phyloP scores from a whole-genome alignment of 768 basidiomycete species.

The Auricularia auricula-judae region DNA sequence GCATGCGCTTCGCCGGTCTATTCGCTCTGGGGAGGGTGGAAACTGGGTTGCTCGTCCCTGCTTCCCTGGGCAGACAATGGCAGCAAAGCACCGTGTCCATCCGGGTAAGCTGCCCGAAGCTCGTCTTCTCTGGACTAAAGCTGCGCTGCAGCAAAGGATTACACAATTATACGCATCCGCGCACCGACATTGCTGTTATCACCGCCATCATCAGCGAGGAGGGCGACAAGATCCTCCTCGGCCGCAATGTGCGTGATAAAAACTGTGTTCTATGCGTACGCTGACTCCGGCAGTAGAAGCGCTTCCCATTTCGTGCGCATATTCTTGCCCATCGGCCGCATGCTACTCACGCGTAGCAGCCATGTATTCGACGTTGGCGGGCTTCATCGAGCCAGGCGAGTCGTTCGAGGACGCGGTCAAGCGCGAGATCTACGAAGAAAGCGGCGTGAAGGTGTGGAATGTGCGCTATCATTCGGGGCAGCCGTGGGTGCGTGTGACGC shows the following conservation, averaged over 20 bases:
- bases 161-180: conserved; percentile 76
- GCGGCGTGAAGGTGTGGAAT: conserved; percentile 78
- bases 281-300: conserved; percentile 11
- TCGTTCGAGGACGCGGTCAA: conserved; percentile 88
- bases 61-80: conserved; percentile 64
- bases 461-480: conserved; percentile 78
- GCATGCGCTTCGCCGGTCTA: conserved; percentile 74
- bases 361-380: conserved; percentile 85
- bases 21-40: conserved; percentile 95
- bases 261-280: neutral
- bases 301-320: conserved; percentile 22
- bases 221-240: conserved; percentile 76
- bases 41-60: conserved; percentile 66
- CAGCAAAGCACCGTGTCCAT: conserved; percentile 56
- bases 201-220: conserved; percentile 75
- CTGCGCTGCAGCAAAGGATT: conserved; percentile 51
- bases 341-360: conserved; percentile 5
- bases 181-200: conserved; percentile 86
- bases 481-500: conserved; percentile 55
- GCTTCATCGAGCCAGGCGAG: conserved; percentile 92
- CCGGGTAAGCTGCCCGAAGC: conserved; percentile 38
- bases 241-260: conserved; percentile 54
- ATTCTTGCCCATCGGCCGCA: neutral
- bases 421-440: conserved; percentile 94
- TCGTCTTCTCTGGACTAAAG: neutral